phyloP scores from a whole-genome alignment of 306 rosid genomes.

The Hippophae rhamnoides region DNA sequence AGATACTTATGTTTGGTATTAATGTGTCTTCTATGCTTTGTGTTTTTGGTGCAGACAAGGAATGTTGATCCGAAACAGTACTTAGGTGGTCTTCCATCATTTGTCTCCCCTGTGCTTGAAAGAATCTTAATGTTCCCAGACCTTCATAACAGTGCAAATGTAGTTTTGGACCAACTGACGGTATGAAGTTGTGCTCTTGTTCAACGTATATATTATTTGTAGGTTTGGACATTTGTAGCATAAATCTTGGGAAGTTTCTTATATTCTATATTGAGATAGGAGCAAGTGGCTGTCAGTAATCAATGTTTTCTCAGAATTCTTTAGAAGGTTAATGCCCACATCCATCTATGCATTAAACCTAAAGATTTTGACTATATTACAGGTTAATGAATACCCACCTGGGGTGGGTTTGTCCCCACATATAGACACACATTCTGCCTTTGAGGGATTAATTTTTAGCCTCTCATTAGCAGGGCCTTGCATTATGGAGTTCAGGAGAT shows the following conservation, averaged over 20 bases:
- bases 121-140: conserved; percentile 45
- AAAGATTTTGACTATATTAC: conserved; percentile 23
- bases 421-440: conserved; percentile 96
- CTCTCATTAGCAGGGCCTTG: conserved; percentile 95
- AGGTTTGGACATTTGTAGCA: background rate
- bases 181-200: conserved; percentile 27
- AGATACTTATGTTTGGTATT: background rate
- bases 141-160: conserved; percentile 25
- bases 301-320: background rate
- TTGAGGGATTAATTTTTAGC: conserved; percentile 90
- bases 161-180: conserved; percentile 75
- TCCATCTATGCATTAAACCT: conserved; percentile 15
- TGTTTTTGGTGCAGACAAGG: conserved; percentile 46
- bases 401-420: conserved; percentile 98
- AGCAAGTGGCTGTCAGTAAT: background rate
- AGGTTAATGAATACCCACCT: conserved; percentile 93
- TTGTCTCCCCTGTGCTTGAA: conserved; percentile 56
- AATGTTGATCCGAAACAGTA: conserved; percentile 57
- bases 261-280: background rate
- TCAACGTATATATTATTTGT: background rate
- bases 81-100: conserved; percentile 71
- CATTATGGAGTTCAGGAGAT: conserved; percentile 89
- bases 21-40: background rate
- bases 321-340: conserved; percentile 1
- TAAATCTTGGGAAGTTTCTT: conserved; percentile 5